A percentile compares a stretch with the other conserved stretches of the same genome.
These are phyloP conservation scores for Caryopteris hybrid DNA, from an alignment of 305 asterid species.

Conservation along the genomic window DNA sequence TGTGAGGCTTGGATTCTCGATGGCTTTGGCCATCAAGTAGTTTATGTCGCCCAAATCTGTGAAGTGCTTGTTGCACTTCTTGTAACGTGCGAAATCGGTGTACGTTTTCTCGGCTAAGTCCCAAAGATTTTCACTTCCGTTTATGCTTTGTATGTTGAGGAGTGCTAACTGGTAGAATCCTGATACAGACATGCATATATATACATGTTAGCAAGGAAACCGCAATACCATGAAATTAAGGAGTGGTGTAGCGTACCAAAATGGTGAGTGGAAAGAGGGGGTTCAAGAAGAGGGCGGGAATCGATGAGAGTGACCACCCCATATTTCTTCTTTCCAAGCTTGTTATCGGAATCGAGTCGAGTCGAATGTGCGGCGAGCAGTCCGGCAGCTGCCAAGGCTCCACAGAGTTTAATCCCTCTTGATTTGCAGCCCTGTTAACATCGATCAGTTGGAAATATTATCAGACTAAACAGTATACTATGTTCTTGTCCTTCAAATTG, in stretches of 20 bases:
- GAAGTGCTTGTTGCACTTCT: conserved; percentile 46
- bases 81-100: conserved; percentile 34
- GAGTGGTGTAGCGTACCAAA: neutral
- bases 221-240: too few relatives aligned
- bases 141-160: conserved; percentile 23
- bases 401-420: conserved; percentile 63
- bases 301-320: conserved; percentile 58
- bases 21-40: conserved; percentile 47
- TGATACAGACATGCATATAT: too few relatives aligned
- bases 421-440: conserved; percentile 64
- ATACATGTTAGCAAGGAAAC: too few relatives aligned
- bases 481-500: too few relatives aligned
- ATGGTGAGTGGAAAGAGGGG: conserved; percentile 34
- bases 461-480: too few relatives aligned
- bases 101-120: conserved; percentile 30
- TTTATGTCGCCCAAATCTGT: conserved; percentile 58
- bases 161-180: conserved; percentile 28
- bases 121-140: conserved; percentile 22
- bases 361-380: conserved; percentile 54
- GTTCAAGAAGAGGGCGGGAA: conserved; percentile 58
- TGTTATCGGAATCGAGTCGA: conserved; percentile 24
- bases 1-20: conserved; percentile 54
- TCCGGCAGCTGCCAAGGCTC: conserved; percentile 62
- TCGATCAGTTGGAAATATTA: too few relatives aligned
- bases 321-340: conserved; percentile 39